These are phyloP conservation scores for Fusarium sp. DNA, from an alignment of 2,329 filamentous ascomycete species.

Conservation along the genomic window DNA sequence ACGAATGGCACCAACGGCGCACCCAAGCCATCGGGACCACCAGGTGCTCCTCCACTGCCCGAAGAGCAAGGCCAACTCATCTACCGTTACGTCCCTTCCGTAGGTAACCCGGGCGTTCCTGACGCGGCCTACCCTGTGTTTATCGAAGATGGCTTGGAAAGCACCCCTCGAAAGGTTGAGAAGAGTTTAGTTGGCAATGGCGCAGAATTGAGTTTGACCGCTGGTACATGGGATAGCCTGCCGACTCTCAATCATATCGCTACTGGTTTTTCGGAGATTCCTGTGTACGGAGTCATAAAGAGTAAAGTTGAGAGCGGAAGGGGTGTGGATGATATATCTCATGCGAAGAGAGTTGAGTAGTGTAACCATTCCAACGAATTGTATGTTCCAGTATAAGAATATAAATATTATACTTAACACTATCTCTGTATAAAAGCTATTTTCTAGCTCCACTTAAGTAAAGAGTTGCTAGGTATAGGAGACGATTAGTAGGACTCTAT, in stretches of 20 bases:
- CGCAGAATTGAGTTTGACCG: neutral
- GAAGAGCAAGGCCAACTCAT: constrained; percentile 34
- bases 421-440: too few relatives aligned
- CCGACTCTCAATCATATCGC: constrained; percentile 37
- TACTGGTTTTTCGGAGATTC: constrained; percentile 26
- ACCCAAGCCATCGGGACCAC: neutral
- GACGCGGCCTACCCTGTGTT: constrained; percentile 19
- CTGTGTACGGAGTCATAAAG: constrained; percentile 28
- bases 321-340: constrained; percentile 23
- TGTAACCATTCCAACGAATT: too few relatives aligned
- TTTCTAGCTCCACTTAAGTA: too few relatives aligned
- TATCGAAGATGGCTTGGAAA: neutral
- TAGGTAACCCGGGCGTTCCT: constrained; percentile 3
- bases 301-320: constrained; percentile 21
- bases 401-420: too few relatives aligned
- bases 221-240: constrained; percentile 19
- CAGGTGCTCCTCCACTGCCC: neutral
- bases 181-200: neutral
- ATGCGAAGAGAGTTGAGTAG: constrained; percentile 27
- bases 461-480: too few relatives aligned
- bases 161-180: constrained; percentile 13
- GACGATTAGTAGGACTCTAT: too few relatives aligned
- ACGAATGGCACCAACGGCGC: neutral
- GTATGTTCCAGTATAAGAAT: too few relatives aligned
- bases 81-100: constrained; percentile 19